Conservation (phyloP, 371 early-diverging fungal genomes). For the Dentiscutata heterogama region DNA sequence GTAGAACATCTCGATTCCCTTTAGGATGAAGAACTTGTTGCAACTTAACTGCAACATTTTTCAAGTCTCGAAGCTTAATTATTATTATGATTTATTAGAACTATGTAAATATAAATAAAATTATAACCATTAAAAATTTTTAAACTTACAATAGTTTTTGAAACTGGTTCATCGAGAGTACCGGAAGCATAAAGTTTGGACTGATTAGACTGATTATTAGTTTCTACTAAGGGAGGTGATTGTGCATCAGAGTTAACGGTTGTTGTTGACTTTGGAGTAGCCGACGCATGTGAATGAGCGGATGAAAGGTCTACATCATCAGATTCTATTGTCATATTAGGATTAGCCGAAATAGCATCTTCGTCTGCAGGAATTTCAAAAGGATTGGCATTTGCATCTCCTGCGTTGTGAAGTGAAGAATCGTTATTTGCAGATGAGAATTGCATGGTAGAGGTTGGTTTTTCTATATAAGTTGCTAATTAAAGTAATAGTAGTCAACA, state of each 20-base stretch:
- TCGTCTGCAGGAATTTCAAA: slow-evolving; percentile 29
- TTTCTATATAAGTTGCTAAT: too few relatives aligned
- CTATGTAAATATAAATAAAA: background rate
- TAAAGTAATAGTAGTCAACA: too few relatives aligned
- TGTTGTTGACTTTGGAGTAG: background rate
- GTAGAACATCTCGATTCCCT: slow-evolving; percentile 71
- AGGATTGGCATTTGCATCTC: slow-evolving; percentile 35
- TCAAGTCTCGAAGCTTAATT: slow-evolving; percentile 80
- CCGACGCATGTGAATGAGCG: background rate
- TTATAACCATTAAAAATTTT: background rate
- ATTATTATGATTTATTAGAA: background rate
- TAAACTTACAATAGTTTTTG: slow-evolving; percentile 77
- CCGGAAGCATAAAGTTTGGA: slow-evolving; percentile 54
- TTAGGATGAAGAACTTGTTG: slow-evolving; percentile 80
- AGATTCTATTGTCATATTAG: slow-evolving; percentile 25
- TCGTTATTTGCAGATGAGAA: slow-evolving; percentile 2
- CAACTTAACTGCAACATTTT: slow-evolving; percentile 76
- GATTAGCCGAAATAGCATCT: slow-evolving; percentile 23
- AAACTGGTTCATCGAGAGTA: slow-evolving; percentile 95
- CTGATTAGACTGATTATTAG: slow-evolving; percentile 49
- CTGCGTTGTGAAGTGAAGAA: slow-evolving; percentile 10
- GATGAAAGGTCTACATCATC: slow-evolving; percentile 31
- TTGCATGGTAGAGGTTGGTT: too few relatives aligned
- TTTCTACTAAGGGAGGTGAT: slow-evolving; percentile 52
- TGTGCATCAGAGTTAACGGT: slow-evolving; percentile 7